Evolutionary conservation across 805 yeast species (phyloP), one percentile per base, ranked within the genome.

Genomic region (Lipomyces yamanashiensis): DNA sequence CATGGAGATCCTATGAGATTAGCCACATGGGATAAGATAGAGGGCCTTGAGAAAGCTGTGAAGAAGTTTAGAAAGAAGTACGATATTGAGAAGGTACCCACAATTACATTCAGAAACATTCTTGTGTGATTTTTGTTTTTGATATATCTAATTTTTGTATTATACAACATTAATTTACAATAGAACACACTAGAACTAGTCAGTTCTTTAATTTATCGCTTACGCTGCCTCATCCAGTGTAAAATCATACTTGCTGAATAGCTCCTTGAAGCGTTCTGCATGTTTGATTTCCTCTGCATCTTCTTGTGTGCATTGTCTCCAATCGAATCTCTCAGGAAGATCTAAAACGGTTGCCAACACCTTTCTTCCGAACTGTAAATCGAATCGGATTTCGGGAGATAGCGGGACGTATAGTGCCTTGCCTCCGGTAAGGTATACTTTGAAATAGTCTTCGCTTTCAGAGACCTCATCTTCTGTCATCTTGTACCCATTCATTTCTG

Each of bases 301-400:
- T 0, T 87, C 76, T 73, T 91, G 96, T 54, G 78, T 76, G 71
- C 97, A 91, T 57, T 84, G 83, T 61, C 87, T 87, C 98, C 97
- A 92, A 62, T 85, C 85, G 66, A 92, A 79, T 33, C 77, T 66
- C 58, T 85, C 86, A 1, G 88, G 87, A 15, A 83, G 77, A 50
- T 81, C 84, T 55, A 92, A 72, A 2, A 87, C 75, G 66, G 80
- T 80, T 0, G 97, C 92, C 36, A 90, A 71, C 0, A 89, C 92
- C 71, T 91, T 81, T 73, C 98, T 80, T 1, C 96, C 96, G 71
- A 92, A 89, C 69, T 90, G 96, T 13, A 90, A 75, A 73, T 92
- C 97, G 8, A 91, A 76, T 12, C 80, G 68, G 58, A 58, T 56
- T 28, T 57, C 48, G 21, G 58, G 41, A 6, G 53, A 23, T 41